Conservation (phyloP, 352 stramenopile genomes). For the Phytophthora fragariae region DNA sequence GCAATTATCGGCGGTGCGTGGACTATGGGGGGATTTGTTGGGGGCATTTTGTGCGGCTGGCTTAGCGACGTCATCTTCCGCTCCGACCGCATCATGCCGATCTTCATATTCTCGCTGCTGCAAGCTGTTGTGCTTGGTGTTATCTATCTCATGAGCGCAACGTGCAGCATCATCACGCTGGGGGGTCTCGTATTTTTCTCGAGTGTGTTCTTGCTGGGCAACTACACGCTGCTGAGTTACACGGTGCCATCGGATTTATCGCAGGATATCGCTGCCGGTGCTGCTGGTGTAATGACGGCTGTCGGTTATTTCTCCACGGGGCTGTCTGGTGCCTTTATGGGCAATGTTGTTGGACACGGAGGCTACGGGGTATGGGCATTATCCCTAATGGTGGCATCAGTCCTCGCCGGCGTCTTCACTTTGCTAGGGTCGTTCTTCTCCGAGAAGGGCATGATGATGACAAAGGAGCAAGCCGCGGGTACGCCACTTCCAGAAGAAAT, state of each 20-base stretch:
- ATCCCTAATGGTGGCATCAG: constrained; percentile 58
- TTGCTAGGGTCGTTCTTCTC: constrained; percentile 59
- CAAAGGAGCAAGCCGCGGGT: constrained; percentile 7
- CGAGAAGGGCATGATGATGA: constrained; percentile 4
- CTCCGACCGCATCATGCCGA: constrained; percentile 65
- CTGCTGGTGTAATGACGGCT: constrained; percentile 61
- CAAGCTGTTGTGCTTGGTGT: constrained; percentile 50
- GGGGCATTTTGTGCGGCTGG: constrained; percentile 65
- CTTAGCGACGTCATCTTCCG: constrained; percentile 69
- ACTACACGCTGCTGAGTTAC: constrained; percentile 71
- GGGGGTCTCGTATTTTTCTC: constrained; percentile 55
- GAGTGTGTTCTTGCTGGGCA: constrained; percentile 70
- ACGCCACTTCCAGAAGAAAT: constrained; percentile 32
- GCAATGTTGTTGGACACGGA: constrained; percentile 45
- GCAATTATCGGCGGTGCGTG: constrained; percentile 67
- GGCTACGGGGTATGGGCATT: constrained; percentile 50
- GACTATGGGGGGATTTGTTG: constrained; percentile 72
- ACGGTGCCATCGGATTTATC: constrained; percentile 66
- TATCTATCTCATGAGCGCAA: constrained; percentile 58
- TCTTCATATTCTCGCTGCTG: constrained; percentile 69
- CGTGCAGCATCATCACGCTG: constrained; percentile 50
- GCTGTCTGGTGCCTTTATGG: constrained; percentile 46
- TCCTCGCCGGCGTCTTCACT: constrained; percentile 58
- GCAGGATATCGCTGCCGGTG: constrained; percentile 61
- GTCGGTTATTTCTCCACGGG: constrained; percentile 67